Base-by-base conservation (phyloP, 352 stramenopile genomes). In the Globisporangium yorkense region DNA sequence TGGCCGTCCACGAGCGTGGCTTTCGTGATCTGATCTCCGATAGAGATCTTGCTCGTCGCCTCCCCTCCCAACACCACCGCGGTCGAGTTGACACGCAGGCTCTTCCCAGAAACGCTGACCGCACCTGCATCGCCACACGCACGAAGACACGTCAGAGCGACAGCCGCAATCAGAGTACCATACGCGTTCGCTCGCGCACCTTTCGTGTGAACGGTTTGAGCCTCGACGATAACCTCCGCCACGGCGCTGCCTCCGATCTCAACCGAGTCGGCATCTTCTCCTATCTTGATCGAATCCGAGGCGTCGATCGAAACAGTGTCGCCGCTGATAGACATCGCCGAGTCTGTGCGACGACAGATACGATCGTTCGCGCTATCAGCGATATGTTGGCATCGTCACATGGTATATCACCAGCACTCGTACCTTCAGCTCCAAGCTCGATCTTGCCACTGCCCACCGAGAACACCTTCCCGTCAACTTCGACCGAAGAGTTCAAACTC, bases 21-120 rank as follows among this genome's bases (percentile, higher is more conserved):
- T 18, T 62, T 65, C 10, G 63, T 66, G 27, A 62, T 18, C 31
- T 65, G n/a, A 5, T 52, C 55, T 4, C 75, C 75, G 54, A 85
- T 61, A 5, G 60, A 59, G 45, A 85, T 61, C 31, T 68, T 59
- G 15, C 49, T 63, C 0, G 75, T 83, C 12, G 52, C 33, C 27
- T 79, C 74, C 9, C 59, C 59, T 4, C 75, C 75, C 51, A 84
- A 57, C 0, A 51, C 21, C 35, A 83, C 54, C 33, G 65, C 64
- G 5, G 13, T 66, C 7, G 68, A 71, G 16, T 72, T 39, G 13
- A 79, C 51, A 16, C 47, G 24, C 10, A 79, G 27, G 5, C 50
- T 65, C 10, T 46, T 52, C n/a, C 71, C 69, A 50, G 24, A 56
- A 31, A 80, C 56, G 15, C 40, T 61, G 12, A 67, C 66, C 13